Evolutionary conservation across 495 filamentous ascomycete genomes (phyloP).

Genomic region (Pyrenula massariospora): DNA sequence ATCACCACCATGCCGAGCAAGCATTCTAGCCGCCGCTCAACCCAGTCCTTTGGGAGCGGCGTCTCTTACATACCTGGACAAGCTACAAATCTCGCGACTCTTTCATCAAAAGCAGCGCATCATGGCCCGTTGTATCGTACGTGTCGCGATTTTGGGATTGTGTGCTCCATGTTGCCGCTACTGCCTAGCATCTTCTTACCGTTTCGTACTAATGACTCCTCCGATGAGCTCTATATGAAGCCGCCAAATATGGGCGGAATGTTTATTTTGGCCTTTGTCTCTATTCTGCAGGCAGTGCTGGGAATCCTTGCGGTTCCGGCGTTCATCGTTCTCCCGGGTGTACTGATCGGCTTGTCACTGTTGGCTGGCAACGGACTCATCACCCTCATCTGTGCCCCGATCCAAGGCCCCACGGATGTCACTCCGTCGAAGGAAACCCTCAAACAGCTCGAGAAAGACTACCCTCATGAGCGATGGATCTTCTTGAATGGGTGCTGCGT

Average conservation of each 20-base stretch:
- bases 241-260: neutral
- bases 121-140: neutral
- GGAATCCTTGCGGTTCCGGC: neutral
- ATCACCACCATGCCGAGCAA: neutral
- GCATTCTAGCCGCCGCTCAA: neutral
- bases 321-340: neutral
- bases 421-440: neutral
- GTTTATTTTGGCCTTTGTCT: neutral
- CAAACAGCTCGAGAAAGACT: neutral
- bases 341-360: neutral
- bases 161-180: neutral
- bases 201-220: neutral
- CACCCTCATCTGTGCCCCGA: neutral
- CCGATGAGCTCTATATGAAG: neutral
- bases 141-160: neutral
- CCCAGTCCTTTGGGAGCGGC: neutral
- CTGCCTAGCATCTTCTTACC: neutral
- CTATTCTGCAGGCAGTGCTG: neutral
- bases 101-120: neutral
- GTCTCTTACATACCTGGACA: neutral
- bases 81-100: neutral
- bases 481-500: conserved; percentile 61
- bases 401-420: neutral
- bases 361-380: neutral
- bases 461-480: conserved; percentile 53